Evolutionary conservation across 2,329 filamentous ascomycete genomes (phyloP).

Genomic region (Didymella pomorum): DNA sequence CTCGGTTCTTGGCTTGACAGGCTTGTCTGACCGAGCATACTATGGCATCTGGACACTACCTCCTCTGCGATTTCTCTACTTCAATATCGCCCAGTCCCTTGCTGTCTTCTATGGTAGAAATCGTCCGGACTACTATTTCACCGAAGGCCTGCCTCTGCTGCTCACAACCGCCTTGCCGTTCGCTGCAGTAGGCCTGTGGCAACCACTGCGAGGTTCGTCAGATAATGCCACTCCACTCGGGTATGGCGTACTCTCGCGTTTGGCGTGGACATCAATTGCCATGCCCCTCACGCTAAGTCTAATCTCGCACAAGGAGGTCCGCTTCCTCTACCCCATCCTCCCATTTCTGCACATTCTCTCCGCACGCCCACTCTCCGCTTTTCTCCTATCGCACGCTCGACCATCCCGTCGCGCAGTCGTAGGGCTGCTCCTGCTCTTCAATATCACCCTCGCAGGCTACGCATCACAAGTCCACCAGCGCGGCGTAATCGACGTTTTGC

Average conservation of each 20-base stretch:
- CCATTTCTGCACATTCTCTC: slow-evolving; percentile 85
- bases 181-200: slow-evolving; percentile 69
- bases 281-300: slow-evolving; percentile 73
- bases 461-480: slow-evolving; percentile 77
- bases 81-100: slow-evolving; percentile 87
- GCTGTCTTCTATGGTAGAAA: slow-evolving; percentile 93
- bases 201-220: slow-evolving; percentile 36
- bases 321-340: slow-evolving; percentile 93
- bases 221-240: slow-evolving; percentile 1
- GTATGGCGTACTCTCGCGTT: slow-evolving; percentile 32
- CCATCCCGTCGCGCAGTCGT: slow-evolving; percentile 61
- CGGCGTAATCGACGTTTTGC: slow-evolving; percentile 77
- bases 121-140: slow-evolving; percentile 90
- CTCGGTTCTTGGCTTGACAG: slow-evolving; percentile 68
- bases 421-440: slow-evolving; percentile 65
- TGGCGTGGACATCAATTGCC: slow-evolving; percentile 59
- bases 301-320: slow-evolving; percentile 94
- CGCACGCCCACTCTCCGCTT: slow-evolving; percentile 70
- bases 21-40: slow-evolving; percentile 76
- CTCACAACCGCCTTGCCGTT: slow-evolving; percentile 86
- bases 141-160: slow-evolving; percentile 86
- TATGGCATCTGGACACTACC: slow-evolving; percentile 90
- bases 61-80: slow-evolving; percentile 83
- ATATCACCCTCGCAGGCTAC: slow-evolving; percentile 76
- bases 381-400: slow-evolving; percentile 61